Evolutionary conservation across 805 yeast genomes (phyloP).

Genomic region (Kodamaea nitidulidarum): DNA sequence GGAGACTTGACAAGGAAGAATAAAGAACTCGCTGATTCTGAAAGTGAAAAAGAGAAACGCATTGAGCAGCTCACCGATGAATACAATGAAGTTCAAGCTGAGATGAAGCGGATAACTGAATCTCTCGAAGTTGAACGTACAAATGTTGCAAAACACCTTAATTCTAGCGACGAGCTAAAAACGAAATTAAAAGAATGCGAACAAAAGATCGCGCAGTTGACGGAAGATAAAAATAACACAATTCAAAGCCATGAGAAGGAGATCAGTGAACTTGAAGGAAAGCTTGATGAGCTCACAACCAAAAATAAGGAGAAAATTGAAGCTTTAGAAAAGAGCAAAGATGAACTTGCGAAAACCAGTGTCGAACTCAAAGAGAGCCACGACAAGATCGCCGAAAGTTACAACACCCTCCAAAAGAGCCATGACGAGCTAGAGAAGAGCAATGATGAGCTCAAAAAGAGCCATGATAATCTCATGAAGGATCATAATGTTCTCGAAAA

Average conservation of each 20-base stretch:
- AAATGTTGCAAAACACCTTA: no score
- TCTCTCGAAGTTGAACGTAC: no score
- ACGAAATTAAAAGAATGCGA: no score
- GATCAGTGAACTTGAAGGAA: background rate
- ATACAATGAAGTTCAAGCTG: background rate
- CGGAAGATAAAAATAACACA: background rate
- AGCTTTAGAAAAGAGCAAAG: background rate
- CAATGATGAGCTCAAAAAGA: background rate
- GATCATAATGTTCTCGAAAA: background rate
- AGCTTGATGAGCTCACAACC: background rate
- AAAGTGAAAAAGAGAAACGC: constrained; percentile 3
- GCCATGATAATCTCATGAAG: background rate
- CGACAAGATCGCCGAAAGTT: background rate
- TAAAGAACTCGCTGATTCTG: background rate
- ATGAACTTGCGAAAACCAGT: background rate
- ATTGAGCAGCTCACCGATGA: background rate
- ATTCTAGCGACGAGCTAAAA: no score
- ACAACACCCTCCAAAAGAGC: background rate
- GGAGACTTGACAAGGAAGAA: background rate
- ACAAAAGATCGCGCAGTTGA: no score
- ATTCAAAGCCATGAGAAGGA: background rate
- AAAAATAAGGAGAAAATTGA: background rate
- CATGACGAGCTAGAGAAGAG: background rate
- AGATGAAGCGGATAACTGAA: no score
- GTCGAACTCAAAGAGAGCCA: background rate